Base-by-base conservation (phyloP, 768 basidiomycete species). In the Phaffia tasmanica region DNA sequence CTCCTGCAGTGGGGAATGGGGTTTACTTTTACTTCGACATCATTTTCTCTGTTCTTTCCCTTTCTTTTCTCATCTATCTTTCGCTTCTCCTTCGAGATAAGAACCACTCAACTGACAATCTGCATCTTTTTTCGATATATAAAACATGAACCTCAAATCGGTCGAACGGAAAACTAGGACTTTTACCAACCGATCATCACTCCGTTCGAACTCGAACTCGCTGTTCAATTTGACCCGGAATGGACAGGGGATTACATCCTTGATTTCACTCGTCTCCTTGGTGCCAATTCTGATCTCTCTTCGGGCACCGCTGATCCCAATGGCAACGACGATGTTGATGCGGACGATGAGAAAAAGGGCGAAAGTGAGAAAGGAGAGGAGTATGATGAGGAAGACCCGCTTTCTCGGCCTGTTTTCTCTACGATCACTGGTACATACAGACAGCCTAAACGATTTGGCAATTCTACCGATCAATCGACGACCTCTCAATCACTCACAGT, bases 121-220 rank as follows among this genome's bases (percentile, higher is more conserved):
- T 59, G 19, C 47, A 3, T 1, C 56, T 29, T 11, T 29, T 50
- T 42, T 48, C 29, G 58, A 61, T 47, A 3, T 67, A 25, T 46
- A 49, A 46, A 50, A 25, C 19, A 27, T 51, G 11, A 49, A 35
- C 65, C 14, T 29, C 57, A 21, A 47, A 50, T n/a, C 23, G 29
- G 15, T 19, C n/a, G 55, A 8, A 7, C n/a, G 6, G 11, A 42
- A 42, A 50, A n/a, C n/a, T 49, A 95, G 87, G 93, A 97, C 14
- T 99, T 92, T 74, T 79, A 87, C 35, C 79, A 84, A 27, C 93
- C 94, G 0, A 95, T 99, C 56, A 81, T 99, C 32, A 97, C 94
- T 0, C 95, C 95, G 0, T 94, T 84, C 75, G 95, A 99, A 74
- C 80, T 95, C 21, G 83, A 86, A 70, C 76, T 93, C 2, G 89